Percentiles rank a stretch among this genome's conserved stretches.
phyloP scores from a whole-genome alignment of 495 filamentous ascomycete genomes.

The Podospora pseudoanserina region DNA sequence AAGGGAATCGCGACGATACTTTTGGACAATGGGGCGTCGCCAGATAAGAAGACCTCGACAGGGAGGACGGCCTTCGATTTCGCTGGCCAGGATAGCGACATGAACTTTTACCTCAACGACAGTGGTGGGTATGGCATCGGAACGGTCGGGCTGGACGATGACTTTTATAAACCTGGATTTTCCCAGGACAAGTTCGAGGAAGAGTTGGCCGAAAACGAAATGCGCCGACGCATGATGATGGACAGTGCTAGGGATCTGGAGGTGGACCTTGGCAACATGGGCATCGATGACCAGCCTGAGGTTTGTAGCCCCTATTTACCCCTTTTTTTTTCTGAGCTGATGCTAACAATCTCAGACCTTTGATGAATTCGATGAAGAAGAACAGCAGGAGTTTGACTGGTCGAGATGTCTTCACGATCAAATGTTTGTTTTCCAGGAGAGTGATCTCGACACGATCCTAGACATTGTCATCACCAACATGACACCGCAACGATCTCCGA shows the following conservation, averaged over 20 bases:
- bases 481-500: slow-evolving; percentile 90
- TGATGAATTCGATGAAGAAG: slow-evolving; percentile 82
- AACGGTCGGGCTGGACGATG: slow-evolving; percentile 78
- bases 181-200: slow-evolving; percentile 94
- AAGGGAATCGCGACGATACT: slow-evolving; percentile 90
- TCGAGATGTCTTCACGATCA: slow-evolving; percentile 92
- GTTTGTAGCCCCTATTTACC: slow-evolving; percentile 45
- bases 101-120: slow-evolving; percentile 89
- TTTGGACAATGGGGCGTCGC: slow-evolving; percentile 89
- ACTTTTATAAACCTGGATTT: slow-evolving; percentile 93
- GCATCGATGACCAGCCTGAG: slow-evolving; percentile 93
- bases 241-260: slow-evolving; percentile 97
- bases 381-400: slow-evolving; percentile 97
- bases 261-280: slow-evolving; percentile 92
- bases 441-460: slow-evolving; percentile 81
- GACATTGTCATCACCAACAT: slow-evolving; percentile 98
- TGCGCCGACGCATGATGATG: slow-evolving; percentile 98
- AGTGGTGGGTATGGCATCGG: slow-evolving; percentile 84
- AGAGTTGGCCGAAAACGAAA: slow-evolving; percentile 93
- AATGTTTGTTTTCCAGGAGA: slow-evolving; percentile 99
- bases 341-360: slow-evolving; percentile 51
- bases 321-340: not conserved
- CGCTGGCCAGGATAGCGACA: slow-evolving; percentile 88
- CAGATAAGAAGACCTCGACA: slow-evolving; percentile 88
- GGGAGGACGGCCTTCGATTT: slow-evolving; percentile 97